Conservation (phyloP, 495 filamentous ascomycete species). For the Cudoniella acicularis region DNA sequence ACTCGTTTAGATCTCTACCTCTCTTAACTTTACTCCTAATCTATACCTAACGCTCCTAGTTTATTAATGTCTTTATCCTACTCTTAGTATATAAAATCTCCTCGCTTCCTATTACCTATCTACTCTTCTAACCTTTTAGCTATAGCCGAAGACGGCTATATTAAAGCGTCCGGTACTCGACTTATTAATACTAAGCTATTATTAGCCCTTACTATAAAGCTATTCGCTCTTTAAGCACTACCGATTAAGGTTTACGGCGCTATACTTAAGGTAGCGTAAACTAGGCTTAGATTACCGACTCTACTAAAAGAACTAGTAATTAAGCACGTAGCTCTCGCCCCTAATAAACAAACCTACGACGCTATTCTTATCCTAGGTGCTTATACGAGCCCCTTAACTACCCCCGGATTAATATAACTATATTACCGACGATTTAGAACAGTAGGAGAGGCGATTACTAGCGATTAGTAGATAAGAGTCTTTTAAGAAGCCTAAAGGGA, state of each 20-base stretch:
- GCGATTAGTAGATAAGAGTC: conserved; percentile 33
- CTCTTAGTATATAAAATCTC: conserved; percentile 50
- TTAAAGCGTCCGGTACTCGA: conserved; percentile 30
- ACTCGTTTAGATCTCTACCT: conserved; percentile 93
- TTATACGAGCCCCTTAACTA: conserved; percentile 36
- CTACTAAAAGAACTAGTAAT: conserved; percentile 27
- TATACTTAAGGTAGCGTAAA: conserved; percentile 35
- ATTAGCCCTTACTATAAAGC: conserved; percentile 39
- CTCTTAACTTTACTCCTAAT: conserved; percentile 86
- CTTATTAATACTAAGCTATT: conserved; percentile 48
- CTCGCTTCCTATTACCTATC: conserved; percentile 47
- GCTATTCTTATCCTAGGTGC: conserved; percentile 66
- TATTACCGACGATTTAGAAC: conserved; percentile 21
- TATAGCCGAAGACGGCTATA: conserved; percentile 45
- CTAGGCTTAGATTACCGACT: conserved; percentile 23
- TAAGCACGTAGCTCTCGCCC: conserved; percentile 48
- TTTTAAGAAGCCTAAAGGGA: no score
- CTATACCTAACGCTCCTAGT: conserved; percentile 90
- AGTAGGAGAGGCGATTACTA: conserved; percentile 36
- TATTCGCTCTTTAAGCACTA: conserved; percentile 82
- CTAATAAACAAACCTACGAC: conserved; percentile 63
- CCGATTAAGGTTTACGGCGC: conserved; percentile 71
- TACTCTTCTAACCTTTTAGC: conserved; percentile 33
- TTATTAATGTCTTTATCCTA: conserved; percentile 61
- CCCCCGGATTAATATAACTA: no score